These are phyloP conservation scores for Pelagophyceae sp. DNA, from an alignment of 352 stramenopile species.

Conservation along the genomic window DNA sequence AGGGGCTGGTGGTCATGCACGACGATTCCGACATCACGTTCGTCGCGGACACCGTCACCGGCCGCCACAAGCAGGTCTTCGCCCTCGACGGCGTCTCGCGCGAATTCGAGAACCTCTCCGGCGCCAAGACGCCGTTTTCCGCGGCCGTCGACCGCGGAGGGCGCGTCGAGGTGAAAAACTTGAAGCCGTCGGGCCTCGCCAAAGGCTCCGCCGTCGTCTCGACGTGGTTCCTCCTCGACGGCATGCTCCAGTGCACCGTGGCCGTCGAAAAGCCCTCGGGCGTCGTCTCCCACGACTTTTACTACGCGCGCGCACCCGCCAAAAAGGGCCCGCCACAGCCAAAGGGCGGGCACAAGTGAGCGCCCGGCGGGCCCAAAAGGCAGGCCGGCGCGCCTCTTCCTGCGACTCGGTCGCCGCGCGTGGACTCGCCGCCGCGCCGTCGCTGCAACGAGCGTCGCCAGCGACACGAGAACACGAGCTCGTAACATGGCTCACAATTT, in stretches of 20 bases:
- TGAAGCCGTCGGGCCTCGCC: background rate
- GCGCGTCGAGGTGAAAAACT: background rate
- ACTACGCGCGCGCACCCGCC: background rate
- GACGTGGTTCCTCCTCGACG: constrained; percentile 1
- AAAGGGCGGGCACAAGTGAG: no score
- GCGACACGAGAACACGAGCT: no score
- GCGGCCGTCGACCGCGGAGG: background rate
- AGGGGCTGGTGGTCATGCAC: constrained; percentile 11
- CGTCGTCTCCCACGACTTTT: constrained; percentile 16
- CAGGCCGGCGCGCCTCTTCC: no score
- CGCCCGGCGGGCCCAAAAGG: no score
- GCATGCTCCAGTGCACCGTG: constrained; percentile 2
- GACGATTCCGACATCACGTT: background rate
- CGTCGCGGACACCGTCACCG: constrained; percentile 12
- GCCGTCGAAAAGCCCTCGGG: background rate
- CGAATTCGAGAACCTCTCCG: background rate
- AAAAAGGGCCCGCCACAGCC: no score
- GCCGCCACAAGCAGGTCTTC: constrained; percentile 15
- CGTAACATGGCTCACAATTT: no score
- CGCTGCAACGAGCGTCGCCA: no score
- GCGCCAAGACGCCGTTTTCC: background rate
- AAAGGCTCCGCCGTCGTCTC: background rate
- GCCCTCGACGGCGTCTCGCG: background rate
- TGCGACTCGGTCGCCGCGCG: no score
- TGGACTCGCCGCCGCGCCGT: no score